Base-by-base conservation (phyloP, 2,329 filamentous ascomycete genomes). In the Fonsecaea pedrosoi region DNA sequence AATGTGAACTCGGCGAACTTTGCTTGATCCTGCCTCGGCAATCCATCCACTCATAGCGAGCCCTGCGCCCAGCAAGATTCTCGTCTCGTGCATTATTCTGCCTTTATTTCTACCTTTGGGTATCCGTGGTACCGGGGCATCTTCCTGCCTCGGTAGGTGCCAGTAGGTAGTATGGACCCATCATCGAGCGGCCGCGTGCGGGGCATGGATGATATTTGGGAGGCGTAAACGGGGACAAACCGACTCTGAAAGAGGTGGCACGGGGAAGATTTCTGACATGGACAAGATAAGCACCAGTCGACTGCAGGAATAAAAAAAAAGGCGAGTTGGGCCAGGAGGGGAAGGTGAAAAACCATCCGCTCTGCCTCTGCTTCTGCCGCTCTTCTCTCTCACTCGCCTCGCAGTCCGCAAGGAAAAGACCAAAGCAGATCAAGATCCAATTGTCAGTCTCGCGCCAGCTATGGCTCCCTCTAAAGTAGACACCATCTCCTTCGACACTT, bases 401-500 rank as follows among this genome's bases (percentile, higher is more conserved):
- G 25, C 25, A 25, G 25, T 25, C 25, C 25, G 25, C 25, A 25
- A 25, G 25, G 25, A 50, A 30, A 25, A 55, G 15, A n/a, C 21
- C n/a, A 50, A 35, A 54, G 12, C 12, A 32, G 32, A 30, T 7
- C 50, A 54, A 30, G 32, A 30, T 6, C 25, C 32, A 6, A 54
- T 9, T 15, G 25, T 54, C 1, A 54, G 4, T 13, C 13, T 42
- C 13, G 10, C 15, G 25, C 9, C 53, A n/a, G 38, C 55, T 37
- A 65, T 65, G 63, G 63, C 63, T 35, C 63, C 63, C 38, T 65
- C 63, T 4, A 69, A 64, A 40, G 50, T 69, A 35, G 63, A 68
- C 12, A 66, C 63, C 54, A 57, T 69, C 55, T 59, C 55, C 10
- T 71, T 72, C 66, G 66, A 60, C 45, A 60, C 60, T n/a, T 84